Conservation (phyloP, 306 rosid genomes). For the Cicer judaicum region DNA sequence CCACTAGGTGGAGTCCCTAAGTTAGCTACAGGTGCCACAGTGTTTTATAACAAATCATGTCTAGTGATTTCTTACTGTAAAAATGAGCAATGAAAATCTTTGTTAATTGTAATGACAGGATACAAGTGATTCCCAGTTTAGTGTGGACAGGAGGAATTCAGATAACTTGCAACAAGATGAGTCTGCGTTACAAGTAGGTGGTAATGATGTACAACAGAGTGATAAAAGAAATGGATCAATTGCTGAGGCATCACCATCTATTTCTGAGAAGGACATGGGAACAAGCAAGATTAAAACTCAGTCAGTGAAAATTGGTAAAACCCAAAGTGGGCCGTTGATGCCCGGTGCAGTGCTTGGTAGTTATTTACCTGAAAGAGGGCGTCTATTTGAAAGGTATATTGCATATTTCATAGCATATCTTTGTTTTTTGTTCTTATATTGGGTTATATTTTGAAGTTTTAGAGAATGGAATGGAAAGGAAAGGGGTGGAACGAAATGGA, state of each 20-base stretch:
- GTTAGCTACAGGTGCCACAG: constrained; percentile 1
- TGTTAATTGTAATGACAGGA: constrained; percentile 54
- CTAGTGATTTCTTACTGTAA: background rate
- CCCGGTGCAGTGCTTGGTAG: constrained; percentile 75
- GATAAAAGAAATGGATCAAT: constrained; percentile 49
- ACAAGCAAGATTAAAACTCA: constrained; percentile 61
- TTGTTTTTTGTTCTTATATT: constrained; percentile 26
- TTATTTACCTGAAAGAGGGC: constrained; percentile 71
- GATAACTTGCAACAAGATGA: constrained; percentile 56
- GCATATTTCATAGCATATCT: constrained; percentile 29
- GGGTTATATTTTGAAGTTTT: constrained; percentile 20
- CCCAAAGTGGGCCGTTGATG: constrained; percentile 84
- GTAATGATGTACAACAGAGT: constrained; percentile 52
- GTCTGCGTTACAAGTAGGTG: constrained; percentile 50
- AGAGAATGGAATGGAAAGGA: constrained; percentile 5
- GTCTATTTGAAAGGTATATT: constrained; percentile 54
- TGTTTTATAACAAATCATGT: background rate
- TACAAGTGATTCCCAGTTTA: constrained; percentile 56
- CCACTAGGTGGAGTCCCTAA: background rate
- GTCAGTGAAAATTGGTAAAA: constrained; percentile 64
- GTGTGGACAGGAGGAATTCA: constrained; percentile 56
- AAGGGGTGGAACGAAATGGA: constrained; percentile 11
- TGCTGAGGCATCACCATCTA: constrained; percentile 44
- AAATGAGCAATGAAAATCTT: background rate
- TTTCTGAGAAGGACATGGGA: constrained; percentile 45